Percentiles rank a stretch among this genome's conserved stretches.
Conservation (phyloP, 176 grass and related monocot species). For the Oryza nivara region DNA sequence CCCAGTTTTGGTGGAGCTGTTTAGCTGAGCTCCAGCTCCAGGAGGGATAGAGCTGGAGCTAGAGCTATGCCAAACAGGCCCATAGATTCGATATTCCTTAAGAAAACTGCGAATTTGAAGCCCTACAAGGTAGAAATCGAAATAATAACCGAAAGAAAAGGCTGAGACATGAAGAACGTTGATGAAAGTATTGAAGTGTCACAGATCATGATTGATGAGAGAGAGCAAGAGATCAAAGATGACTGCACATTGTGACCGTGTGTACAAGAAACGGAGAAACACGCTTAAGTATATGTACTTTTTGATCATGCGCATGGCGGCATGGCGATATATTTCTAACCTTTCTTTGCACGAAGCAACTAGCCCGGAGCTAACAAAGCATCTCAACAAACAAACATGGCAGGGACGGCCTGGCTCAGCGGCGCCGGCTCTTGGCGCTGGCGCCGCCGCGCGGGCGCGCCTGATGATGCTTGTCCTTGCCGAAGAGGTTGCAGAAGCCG, state of each 20-base stretch:
- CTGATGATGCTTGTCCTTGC: constrained; percentile 44
- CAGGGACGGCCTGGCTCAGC: neutral
- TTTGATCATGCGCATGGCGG: neutral
- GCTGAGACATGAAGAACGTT: neutral
- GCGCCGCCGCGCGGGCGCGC: neutral
- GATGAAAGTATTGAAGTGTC: neutral
- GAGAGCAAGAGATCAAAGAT: neutral
- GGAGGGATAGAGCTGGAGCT: too few relatives aligned
- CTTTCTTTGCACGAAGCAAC: neutral
- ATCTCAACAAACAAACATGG: neutral
- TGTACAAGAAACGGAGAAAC: neutral
- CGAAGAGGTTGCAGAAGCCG: constrained; percentile 78
- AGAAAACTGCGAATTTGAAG: neutral
- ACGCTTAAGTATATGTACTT: neutral
- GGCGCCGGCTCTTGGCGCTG: constrained; percentile 36
- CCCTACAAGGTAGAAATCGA: neutral
- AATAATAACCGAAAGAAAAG: neutral
- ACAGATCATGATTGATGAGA: too few relatives aligned
- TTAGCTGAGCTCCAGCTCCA: too few relatives aligned
- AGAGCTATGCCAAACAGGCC: too few relatives aligned
- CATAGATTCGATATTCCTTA: neutral
- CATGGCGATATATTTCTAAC: neutral
- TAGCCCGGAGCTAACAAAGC: neutral
- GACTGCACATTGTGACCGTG: neutral
- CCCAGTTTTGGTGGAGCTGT: too few relatives aligned